Base-by-base conservation (phyloP, 495 filamentous ascomycete species). In the Rhizodiscina lignyota region DNA sequence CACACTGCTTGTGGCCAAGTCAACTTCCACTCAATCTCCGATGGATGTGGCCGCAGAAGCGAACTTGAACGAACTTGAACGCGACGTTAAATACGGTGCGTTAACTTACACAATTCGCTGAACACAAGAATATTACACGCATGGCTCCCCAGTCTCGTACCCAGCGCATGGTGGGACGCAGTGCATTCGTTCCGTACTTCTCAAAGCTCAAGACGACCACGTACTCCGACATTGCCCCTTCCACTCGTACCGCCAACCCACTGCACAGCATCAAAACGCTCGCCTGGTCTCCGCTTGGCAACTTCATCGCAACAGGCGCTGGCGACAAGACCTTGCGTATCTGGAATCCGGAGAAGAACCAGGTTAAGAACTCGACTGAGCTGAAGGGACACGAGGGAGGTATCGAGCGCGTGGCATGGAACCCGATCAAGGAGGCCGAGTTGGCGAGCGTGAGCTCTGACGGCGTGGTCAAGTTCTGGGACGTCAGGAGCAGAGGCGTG, bases 391-490 rank as follows among this genome's bases (percentile, higher is more conserved):
- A 91, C 52, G 56, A 67, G 2, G 74, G 71, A 6, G 64, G 62
- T 5, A 77, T 94, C 13, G 87, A 94, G 55, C 79, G 83, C 41
- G 77, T 94, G 2, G 70, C 79, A 3, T 97, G 91, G 61, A 86
- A 93, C 46, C 89, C 89, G 2, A 68, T 70, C 4, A 83, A 79
- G 44, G 85, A 94, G 43, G 78, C 81, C 4, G 84, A 92, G 54
- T 60, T 97, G 3, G 86, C 81, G 27, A 93, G 83, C 45, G 74
- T 83, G 42, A 80, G 80, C 17, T 68, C 63, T 8, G 89, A 96
- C 54, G 86, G 86, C 1, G 76, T 78, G 12, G 79, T 92, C 40
- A 73, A 79, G 40, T 74, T 97, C 43, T 97, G 89, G 89, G 91
- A 97, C 51, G 83, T 92, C 13, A 68, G 85, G 42, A 81, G 70